Percentiles rank a stretch among this genome's conserved stretches.
Conservation (phyloP, 2,329 filamentous ascomycete species). For the Paraphaeosphaeria minitans region DNA sequence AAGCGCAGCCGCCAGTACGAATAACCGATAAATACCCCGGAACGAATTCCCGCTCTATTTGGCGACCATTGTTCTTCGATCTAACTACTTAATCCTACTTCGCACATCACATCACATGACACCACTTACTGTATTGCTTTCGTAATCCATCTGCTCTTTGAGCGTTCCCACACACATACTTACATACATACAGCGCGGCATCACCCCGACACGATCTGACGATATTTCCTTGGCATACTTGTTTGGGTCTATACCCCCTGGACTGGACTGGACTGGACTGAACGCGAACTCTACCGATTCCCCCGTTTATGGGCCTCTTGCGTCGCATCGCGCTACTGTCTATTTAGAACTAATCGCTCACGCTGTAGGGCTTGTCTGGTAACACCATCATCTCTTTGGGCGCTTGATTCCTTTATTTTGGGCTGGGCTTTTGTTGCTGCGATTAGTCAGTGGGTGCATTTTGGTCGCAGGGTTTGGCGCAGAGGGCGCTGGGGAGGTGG, state of each 20-base stretch:
- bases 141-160: conserved; percentile 5
- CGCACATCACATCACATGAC: not conserved
- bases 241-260: conserved; percentile 9
- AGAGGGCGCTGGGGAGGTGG: not conserved
- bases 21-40: conserved; percentile 21
- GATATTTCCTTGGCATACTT: conserved; percentile 27
- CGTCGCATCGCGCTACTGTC: not conserved
- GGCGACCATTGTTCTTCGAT: not conserved
- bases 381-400: not conserved
- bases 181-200: conserved; percentile 4
- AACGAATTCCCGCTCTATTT: conserved; percentile 9
- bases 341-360: conserved; percentile 40
- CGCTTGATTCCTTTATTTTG: conserved; percentile 1
- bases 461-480: not conserved
- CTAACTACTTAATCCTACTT: not conserved
- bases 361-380: conserved; percentile 21
- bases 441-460: not conserved
- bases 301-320: conserved; percentile 20
- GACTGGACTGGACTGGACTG: not conserved
- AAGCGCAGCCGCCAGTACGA: conserved; percentile 39
- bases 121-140: not conserved
- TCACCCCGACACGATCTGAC: conserved; percentile 31
- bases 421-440: not conserved
- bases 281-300: conserved; percentile 10
- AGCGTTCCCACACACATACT: not conserved